Evolutionary conservation across 1,284 basidiomycete genomes (phyloP).

Genomic region (Fomes fomentarius): DNA sequence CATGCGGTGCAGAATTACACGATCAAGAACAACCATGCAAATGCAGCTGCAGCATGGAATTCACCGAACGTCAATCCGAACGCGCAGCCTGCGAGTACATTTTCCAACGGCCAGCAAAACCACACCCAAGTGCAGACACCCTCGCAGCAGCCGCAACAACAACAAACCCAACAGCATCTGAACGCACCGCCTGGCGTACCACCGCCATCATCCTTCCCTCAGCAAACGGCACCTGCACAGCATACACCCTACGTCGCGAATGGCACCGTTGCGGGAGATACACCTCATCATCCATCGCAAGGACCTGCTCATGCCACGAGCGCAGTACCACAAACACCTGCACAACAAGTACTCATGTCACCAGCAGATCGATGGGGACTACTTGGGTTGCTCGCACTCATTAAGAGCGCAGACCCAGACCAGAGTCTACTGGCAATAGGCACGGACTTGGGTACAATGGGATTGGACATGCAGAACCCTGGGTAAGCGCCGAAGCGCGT

Average conservation of each 20-base stretch:
- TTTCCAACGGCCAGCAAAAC: conserved; percentile 37
- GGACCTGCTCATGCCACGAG: conserved; percentile 30
- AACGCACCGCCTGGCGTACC: conserved; percentile 60
- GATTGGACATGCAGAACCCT: conserved; percentile 85
- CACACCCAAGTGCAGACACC: conserved; percentile 37
- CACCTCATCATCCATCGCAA: conserved; percentile 32
- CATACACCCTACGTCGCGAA: conserved; percentile 39
- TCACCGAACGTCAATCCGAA: conserved; percentile 50
- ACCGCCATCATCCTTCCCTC: conserved; percentile 41
- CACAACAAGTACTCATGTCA: conserved; percentile 92
- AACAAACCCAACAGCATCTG: conserved; percentile 39
- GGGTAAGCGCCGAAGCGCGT: conserved; percentile 56
- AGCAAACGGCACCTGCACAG: conserved; percentile 40
- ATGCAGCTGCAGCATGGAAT: conserved; percentile 57
- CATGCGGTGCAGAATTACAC: conserved; percentile 48
- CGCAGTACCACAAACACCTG: conserved; percentile 77
- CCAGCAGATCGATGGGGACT: conserved; percentile 97
- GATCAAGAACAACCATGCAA: conserved; percentile 55
- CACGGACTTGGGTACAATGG: conserved; percentile 91
- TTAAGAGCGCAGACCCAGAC: conserved; percentile 91
- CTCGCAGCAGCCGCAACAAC: conserved; percentile 29
- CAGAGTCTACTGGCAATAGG: conserved; percentile 87
- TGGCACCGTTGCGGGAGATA: conserved; percentile 35
- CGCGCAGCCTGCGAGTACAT: conserved; percentile 27
- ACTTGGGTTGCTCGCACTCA: conserved; percentile 86